phyloP scores from a whole-genome alignment of 192 early-diverging fungal species.

The Coemansia sp. region DNA sequence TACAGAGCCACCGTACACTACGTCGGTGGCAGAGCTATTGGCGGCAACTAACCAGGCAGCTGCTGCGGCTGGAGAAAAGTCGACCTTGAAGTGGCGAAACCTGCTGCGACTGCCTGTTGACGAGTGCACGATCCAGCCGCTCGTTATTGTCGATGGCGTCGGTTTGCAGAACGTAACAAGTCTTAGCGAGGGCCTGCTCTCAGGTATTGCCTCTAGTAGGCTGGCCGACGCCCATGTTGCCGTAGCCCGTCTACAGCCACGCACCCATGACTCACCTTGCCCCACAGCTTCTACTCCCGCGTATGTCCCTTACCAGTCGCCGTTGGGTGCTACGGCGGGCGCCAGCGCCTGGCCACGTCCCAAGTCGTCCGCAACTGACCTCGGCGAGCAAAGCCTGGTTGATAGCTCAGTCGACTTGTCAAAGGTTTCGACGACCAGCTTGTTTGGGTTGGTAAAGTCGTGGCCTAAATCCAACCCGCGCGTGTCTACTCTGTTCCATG shows the following conservation, averaged over 20 bases:
- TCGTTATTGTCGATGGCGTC: constrained; percentile 24
- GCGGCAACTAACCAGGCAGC: background rate
- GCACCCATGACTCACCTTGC: background rate
- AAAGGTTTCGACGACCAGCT: background rate
- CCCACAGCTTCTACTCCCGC: background rate
- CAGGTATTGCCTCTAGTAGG: background rate
- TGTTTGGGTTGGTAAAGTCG: constrained; percentile 7
- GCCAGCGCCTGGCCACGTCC: background rate
- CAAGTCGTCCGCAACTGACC: background rate
- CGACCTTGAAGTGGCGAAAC: background rate
- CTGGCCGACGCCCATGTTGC: background rate
- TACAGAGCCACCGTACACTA: background rate
- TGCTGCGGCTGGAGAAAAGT: background rate
- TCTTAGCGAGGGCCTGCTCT: background rate
- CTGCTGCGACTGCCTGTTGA: constrained; percentile 7
- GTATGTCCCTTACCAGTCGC: constrained; percentile 19
- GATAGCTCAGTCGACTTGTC: background rate
- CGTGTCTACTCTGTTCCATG: constrained; percentile 7
- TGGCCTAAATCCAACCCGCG: background rate
- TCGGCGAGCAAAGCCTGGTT: background rate
- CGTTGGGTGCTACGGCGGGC: constrained; percentile 3
- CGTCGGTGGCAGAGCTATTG: background rate
- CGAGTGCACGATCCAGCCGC: constrained; percentile 19
- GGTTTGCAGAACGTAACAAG: constrained; percentile 9
- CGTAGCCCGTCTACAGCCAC: background rate